Conservation (phyloP, 768 basidiomycete species). For the Dacryopinax spathularia region DNA sequence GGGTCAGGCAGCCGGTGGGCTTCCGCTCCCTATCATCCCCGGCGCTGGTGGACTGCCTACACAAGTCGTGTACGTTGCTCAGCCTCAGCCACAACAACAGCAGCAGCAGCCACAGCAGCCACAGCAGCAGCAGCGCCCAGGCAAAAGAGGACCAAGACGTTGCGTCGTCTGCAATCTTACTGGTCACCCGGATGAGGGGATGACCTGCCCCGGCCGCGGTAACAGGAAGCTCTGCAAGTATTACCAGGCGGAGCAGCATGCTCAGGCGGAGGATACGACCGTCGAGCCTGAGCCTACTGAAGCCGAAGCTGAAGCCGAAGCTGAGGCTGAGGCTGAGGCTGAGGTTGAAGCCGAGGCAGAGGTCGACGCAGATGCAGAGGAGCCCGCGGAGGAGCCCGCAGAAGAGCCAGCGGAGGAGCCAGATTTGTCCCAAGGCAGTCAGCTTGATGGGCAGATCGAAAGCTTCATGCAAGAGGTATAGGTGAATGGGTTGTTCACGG, state of each 20-base stretch:
- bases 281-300: not conserved
- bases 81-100: too few relatives aligned
- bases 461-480: too few relatives aligned
- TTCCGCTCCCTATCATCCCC: not conserved
- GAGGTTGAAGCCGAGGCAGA: not conserved
- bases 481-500: too few relatives aligned
- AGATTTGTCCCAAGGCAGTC: too few relatives aligned
- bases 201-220: not conserved
- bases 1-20: not conserved
- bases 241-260: not conserved
- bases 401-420: too few relatives aligned
- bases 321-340: not conserved
- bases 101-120: too few relatives aligned
- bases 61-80: not conserved
- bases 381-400: too few relatives aligned
- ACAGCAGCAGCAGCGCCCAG: not conserved
- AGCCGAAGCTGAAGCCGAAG: not conserved
- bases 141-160: not conserved
- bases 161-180: not conserved
- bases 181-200: not conserved
- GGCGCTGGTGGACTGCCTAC: not conserved
- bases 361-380: not conserved
- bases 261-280: not conserved
- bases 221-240: not conserved
- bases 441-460: too few relatives aligned